A percentile compares a stretch with the other conserved stretches of the same genome.
These are phyloP conservation scores for Warburgia ugandensis DNA, from an alignment of 164 flowering plant species.

Conservation along the genomic window DNA sequence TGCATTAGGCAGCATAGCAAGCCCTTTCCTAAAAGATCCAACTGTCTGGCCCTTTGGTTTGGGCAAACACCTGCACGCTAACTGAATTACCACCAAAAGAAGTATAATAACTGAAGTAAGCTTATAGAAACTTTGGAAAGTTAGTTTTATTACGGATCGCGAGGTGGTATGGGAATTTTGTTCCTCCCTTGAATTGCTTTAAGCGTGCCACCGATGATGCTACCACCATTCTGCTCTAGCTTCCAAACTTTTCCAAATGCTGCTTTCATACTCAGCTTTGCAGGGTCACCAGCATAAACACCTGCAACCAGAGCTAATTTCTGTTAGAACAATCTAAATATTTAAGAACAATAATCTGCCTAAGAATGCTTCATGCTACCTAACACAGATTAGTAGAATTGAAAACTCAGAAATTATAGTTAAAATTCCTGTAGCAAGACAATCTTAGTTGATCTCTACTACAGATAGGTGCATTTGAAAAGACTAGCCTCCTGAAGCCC, in stretches of 20 bases:
- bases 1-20: constrained; percentile 77
- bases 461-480: too few species aligned
- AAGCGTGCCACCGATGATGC: constrained; percentile 79
- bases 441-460: too few species aligned
- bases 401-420: too few species aligned
- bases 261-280: constrained; percentile 94
- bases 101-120: constrained; percentile 5
- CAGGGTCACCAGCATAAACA: constrained; percentile 98
- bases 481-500: too few species aligned
- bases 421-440: too few species aligned
- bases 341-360: not conserved
- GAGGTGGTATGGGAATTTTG: constrained; percentile 47
- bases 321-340: not conserved
- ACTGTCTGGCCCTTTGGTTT: constrained; percentile 95
- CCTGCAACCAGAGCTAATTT: constrained; percentile 40
- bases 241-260: constrained; percentile 98
- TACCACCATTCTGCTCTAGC: constrained; percentile 86
- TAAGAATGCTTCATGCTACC: not conserved
- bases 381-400: too few species aligned
- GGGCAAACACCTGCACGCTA: constrained; percentile 61
- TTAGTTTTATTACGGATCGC: constrained; percentile 62
- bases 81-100: constrained; percentile 6
- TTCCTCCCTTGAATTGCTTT: constrained; percentile 65
- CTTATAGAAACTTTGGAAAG: constrained; percentile 1
- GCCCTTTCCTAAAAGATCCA: constrained; percentile 90